These are phyloP conservation scores for Pseudevernia furfuracea DNA, from an alignment of 495 filamentous ascomycete species.

Conservation along the genomic window DNA sequence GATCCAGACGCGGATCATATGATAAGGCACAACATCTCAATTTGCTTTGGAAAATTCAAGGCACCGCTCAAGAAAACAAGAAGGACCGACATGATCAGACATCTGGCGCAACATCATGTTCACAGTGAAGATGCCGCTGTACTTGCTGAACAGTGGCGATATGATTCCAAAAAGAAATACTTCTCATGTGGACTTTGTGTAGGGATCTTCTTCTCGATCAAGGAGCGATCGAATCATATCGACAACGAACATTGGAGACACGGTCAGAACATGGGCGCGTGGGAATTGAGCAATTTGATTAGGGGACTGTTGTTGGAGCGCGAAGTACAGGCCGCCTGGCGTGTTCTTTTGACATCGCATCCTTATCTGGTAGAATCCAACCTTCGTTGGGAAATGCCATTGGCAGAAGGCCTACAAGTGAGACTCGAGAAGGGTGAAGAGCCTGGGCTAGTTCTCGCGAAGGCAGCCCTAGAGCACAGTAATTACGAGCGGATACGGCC, in stretches of 20 bases:
- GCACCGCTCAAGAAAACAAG: conserved; percentile 4
- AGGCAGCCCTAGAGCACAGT: conserved; percentile 4
- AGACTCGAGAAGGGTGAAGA: conserved; percentile 7
- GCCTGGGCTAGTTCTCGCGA: background rate
- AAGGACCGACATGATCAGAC: conserved; percentile 1
- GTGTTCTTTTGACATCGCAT: background rate
- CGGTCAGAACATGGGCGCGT: conserved; percentile 3
- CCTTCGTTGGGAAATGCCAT: conserved; percentile 1
- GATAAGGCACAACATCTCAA: background rate
- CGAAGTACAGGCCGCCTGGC: conserved; percentile 1
- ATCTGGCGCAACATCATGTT: conserved; percentile 2
- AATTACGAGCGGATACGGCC: background rate
- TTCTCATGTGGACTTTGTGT: conserved; percentile 14
- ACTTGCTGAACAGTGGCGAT: conserved; percentile 10
- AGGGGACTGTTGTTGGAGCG: conserved; percentile 2
- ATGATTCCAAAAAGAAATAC: background rate
- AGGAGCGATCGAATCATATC: conserved; percentile 12
- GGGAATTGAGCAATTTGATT: conserved; percentile 11
- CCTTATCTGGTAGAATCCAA: background rate
- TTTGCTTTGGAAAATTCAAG: background rate
- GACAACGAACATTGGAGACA: conserved; percentile 10
- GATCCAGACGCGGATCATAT: background rate
- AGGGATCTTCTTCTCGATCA: background rate
- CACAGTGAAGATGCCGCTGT: background rate
- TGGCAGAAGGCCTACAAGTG: conserved; percentile 1